Evolutionary conservation across 148 eudicot genomes (phyloP).

Genomic region (Nyssa sinensis): DNA sequence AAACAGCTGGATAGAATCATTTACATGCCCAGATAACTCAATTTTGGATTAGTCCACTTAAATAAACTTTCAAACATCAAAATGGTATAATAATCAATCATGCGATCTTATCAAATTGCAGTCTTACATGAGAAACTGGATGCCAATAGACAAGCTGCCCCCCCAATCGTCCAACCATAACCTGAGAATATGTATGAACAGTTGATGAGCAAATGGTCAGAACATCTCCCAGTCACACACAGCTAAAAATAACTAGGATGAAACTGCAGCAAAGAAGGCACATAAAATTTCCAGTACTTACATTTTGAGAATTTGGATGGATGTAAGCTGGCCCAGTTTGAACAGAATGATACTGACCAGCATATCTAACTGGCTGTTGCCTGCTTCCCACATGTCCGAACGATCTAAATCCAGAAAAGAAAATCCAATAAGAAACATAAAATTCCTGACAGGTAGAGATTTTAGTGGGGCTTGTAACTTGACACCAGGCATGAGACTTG

Average conservation of each 20-base stretch:
- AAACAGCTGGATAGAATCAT: background rate
- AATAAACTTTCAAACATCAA: background rate
- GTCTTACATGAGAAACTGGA: constrained; percentile 76
- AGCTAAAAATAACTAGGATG: constrained; percentile 2
- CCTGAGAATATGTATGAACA: constrained; percentile 39
- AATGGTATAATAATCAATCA: background rate
- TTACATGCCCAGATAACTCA: background rate
- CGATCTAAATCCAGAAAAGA: constrained; percentile 31
- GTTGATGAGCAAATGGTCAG: constrained; percentile 10
- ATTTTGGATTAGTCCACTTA: background rate
- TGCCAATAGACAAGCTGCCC: constrained; percentile 75
- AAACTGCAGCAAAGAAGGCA: background rate
- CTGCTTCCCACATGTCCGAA: constrained; percentile 57
- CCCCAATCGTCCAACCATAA: constrained; percentile 65
- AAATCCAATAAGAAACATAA: constrained; percentile 4
- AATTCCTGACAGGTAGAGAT: background rate
- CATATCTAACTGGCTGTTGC: constrained; percentile 55
- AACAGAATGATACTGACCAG: constrained; percentile 57
- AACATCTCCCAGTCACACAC: background rate
- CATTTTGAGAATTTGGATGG: constrained; percentile 67
- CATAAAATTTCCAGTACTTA: constrained; percentile 23
- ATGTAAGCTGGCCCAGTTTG: constrained; percentile 57
- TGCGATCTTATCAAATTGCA: constrained; percentile 1
- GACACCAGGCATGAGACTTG: background rate
- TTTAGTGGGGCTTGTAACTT: background rate